Evolutionary conservation across 2,329 filamentous ascomycete species (phyloP).

Genomic region (Talaromyces sp.): DNA sequence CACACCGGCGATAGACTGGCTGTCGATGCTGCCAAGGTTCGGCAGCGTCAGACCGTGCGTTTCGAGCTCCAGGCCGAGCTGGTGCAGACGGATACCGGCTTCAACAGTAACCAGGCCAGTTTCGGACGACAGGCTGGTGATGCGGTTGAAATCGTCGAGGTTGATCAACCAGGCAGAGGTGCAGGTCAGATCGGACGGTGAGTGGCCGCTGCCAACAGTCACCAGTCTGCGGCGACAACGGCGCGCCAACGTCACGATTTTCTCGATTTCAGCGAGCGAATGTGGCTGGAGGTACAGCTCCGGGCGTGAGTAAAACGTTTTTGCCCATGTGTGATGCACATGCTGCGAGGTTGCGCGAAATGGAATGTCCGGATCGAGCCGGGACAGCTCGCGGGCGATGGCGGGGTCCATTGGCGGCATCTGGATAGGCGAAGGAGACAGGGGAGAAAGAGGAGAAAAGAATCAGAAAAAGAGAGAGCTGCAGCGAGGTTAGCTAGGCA

Average conservation of each 20-base stretch:
- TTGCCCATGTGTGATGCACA: slow-evolving; percentile 87
- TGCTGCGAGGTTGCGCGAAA: slow-evolving; percentile 71
- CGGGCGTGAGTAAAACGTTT: slow-evolving; percentile 81
- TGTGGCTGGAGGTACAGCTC: slow-evolving; percentile 87
- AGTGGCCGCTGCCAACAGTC: slow-evolving; percentile 85
- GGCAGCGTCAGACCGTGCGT: slow-evolving; percentile 74
- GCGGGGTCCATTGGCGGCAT: slow-evolving; percentile 34
- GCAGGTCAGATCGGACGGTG: slow-evolving; percentile 84
- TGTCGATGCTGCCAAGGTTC: slow-evolving; percentile 90
- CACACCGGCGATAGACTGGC: slow-evolving; percentile 86
- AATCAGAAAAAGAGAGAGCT: not conserved
- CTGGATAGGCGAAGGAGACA: not conserved
- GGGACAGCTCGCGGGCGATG: slow-evolving; percentile 51
- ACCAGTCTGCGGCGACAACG: slow-evolving; percentile 75
- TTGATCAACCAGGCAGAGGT: slow-evolving; percentile 94
- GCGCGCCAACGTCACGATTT: slow-evolving; percentile 72
- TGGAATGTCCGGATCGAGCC: slow-evolving; percentile 57
- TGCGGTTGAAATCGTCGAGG: slow-evolving; percentile 71
- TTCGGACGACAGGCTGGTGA: slow-evolving; percentile 63
- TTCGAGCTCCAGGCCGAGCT: slow-evolving; percentile 69
- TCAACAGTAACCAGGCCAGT: slow-evolving; percentile 68
- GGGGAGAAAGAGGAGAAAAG: not conserved
- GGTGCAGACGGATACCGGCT: slow-evolving; percentile 77
- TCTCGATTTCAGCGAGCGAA: slow-evolving; percentile 73
- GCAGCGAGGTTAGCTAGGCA: not conserved